Evolutionary conservation across 345 rosid genomes (phyloP), one percentile per base, ranked within the genome.

Genomic region (Eutrema japonicum): DNA sequence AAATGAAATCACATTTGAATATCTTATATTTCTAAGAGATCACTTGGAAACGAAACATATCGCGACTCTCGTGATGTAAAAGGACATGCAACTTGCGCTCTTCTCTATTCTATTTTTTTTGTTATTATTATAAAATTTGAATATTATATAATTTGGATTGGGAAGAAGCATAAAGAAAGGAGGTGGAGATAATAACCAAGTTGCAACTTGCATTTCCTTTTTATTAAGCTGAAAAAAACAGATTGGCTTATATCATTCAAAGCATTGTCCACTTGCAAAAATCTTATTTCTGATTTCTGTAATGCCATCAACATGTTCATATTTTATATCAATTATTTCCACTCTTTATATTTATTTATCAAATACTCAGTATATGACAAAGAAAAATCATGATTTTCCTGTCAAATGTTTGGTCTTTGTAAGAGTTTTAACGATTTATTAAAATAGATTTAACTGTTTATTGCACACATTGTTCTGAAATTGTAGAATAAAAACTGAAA

Each of bases 11-110:
- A 66, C 10, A 36, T 33, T 41, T 18, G 53, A 41, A 9, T 46
- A 47, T 22, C 10, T 6, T 51, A 26, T 36, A 57, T 67, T 67
- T 48, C 16, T 7, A 45, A 33, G 30, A 70, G 54, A 49, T 57
- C 71, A 56, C 61, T 69, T 55, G 53, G 66, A 70, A 55, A 76
- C 62, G 57, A 72, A 52, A 73, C 70, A 70, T 52, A 55, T 52
- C 51, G 76, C n/a, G 76, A 77, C 72, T 71, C 67, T 70, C 59
- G 80, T 63, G 80, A 77, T 71, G 76, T 77, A 70, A 77, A 65
- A 71, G 71, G 77, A 77, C 77, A 11, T 73, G 82, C 87, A 86
- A 84, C 70, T 84, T 83, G 90, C 83, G 7, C 58, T 42, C 13
- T 52, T 68, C 57, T 60, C 40, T 61, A 22, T 67, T 77, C 61